A percentile compares a stretch with the other conserved stretches of the same genome.
phyloP scores from a whole-genome alignment of 495 filamentous ascomycete species.

The Neurospora africana region DNA sequence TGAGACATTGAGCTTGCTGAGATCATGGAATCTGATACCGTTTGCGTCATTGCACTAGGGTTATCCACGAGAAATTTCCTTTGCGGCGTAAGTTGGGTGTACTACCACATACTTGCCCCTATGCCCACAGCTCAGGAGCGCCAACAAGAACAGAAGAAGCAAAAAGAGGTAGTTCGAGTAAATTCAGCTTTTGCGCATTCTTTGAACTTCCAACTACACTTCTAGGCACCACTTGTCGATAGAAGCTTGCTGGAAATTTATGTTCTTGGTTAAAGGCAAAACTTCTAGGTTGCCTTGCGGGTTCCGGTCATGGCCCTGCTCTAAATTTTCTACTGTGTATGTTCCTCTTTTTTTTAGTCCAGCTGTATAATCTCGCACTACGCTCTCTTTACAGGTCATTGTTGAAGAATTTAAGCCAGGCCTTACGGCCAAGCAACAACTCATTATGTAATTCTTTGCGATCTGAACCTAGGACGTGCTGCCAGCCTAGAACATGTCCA shows the following conservation, averaged over 20 bases:
- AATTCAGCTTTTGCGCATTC: neutral
- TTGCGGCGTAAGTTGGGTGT: neutral
- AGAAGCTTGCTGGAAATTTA: neutral
- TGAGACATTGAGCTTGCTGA: neutral
- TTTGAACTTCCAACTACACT: neutral
- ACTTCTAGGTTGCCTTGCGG: neutral
- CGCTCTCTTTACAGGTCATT: neutral
- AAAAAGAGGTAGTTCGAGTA: neutral
- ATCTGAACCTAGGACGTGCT: neutral
- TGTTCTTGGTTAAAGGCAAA: neutral
- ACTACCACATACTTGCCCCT: neutral
- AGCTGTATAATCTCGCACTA: neutral
- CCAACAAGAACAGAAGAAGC: neutral
- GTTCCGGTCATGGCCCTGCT: neutral
- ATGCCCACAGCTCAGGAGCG: neutral
- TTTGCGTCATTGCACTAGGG: neutral
- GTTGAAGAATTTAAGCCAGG: neutral
- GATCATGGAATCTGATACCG: neutral
- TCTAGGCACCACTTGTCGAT: neutral
- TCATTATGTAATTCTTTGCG: neutral
- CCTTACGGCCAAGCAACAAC: neutral
- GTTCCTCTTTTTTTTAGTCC: neutral
- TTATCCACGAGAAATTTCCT: neutral
- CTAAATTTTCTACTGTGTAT: neutral
- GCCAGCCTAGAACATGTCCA: neutral